Conservation (phyloP, 805 yeast species). For the Henningerozyma blattae region DNA sequence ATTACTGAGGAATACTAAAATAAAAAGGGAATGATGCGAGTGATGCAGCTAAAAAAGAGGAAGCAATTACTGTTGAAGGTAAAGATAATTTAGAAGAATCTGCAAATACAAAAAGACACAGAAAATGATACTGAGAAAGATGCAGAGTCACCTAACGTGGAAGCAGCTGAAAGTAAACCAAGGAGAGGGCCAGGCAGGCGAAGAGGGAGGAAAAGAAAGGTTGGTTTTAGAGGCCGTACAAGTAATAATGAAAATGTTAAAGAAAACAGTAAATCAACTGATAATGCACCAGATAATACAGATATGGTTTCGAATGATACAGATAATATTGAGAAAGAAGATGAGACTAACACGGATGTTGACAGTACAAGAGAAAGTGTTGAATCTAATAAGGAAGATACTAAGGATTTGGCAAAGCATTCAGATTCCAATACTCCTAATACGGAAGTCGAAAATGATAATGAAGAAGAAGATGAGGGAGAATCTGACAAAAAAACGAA, state of each 20-base stretch:
- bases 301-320: no score
- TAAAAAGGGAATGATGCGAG: background rate
- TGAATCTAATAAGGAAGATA: background rate
- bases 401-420: background rate
- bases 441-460: slow-evolving; percentile 4
- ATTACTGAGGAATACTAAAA: background rate
- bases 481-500: slow-evolving; percentile 55
- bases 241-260: no score
- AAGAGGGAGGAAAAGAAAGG: slow-evolving; percentile 1
- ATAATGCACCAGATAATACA: no score
- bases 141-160: no score
- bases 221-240: no score
- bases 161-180: no score
- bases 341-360: no score
- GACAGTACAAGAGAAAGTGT: slow-evolving; percentile 1
- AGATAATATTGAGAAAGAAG: no score
- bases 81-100: background rate
- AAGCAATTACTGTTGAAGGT: background rate
- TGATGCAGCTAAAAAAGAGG: slow-evolving; percentile 1
- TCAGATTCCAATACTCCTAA: background rate
- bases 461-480: slow-evolving; percentile 29
- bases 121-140: slow-evolving; percentile 3
- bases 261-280: no score
- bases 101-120: slow-evolving; percentile 1
- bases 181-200: slow-evolving; percentile 2